These are phyloP conservation scores for Phycomyces blakesleeanus DNA, from an alignment of 192 early-diverging fungal species.

Conservation along the genomic window DNA sequence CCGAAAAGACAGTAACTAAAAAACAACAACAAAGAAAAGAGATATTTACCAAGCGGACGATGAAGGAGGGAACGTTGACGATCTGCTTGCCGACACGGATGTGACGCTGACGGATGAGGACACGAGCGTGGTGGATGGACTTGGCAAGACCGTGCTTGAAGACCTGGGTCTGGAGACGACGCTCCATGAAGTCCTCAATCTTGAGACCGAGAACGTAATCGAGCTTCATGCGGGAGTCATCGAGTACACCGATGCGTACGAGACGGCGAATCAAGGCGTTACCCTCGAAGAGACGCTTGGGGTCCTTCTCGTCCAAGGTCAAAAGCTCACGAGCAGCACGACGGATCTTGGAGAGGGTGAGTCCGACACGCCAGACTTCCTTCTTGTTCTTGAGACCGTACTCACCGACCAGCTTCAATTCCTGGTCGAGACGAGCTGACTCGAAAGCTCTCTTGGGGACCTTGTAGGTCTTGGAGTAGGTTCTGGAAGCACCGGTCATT, in stretches of 20 bases:
- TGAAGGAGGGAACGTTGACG: constrained; percentile 93
- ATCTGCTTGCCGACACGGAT: constrained; percentile 98
- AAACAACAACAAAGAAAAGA: no score
- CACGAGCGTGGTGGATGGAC: constrained; percentile 98
- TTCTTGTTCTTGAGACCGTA: constrained; percentile 99
- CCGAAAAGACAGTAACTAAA: no score
- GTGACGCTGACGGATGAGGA: constrained; percentile 97
- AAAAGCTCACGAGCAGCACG: constrained; percentile 99
- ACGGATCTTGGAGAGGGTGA: constrained; percentile 98
- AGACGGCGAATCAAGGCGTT: constrained; percentile 98
- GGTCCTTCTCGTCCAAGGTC: constrained; percentile 93
- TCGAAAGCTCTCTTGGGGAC: constrained; percentile 97
- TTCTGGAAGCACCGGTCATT: constrained; percentile 45
- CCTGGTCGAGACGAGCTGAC: constrained; percentile 92
- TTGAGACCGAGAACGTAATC: constrained; percentile 98
- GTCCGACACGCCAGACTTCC: constrained; percentile 97
- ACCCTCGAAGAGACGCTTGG: constrained; percentile 97
- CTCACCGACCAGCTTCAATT: constrained; percentile 93
- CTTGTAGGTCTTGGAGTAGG: constrained; percentile 81
- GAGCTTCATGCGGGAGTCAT: constrained; percentile 96
- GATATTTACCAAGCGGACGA: constrained; percentile 89
- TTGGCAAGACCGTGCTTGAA: constrained; percentile 97
- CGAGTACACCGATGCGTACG: constrained; percentile 97
- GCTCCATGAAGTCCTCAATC: constrained; percentile 98
- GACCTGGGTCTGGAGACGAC: constrained; percentile 98